These are phyloP conservation scores for Coniophora puteana DNA, from an alignment of 1,284 basidiomycete genomes.

Conservation along the genomic window DNA sequence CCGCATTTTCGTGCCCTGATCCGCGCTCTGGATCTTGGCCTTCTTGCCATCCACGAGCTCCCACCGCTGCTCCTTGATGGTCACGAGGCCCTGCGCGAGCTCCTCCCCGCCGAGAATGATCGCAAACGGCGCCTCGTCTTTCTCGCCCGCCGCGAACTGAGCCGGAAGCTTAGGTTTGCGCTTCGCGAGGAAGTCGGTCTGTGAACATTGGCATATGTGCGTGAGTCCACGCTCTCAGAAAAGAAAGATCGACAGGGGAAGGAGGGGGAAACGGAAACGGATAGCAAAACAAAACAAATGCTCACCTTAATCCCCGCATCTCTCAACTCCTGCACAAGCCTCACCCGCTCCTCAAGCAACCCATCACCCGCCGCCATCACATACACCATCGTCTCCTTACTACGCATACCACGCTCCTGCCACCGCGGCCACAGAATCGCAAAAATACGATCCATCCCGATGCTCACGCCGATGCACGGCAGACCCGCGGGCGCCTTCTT, in stretches of 20 bases:
- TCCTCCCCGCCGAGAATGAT: constrained; percentile 90
- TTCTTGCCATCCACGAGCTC: constrained; percentile 72
- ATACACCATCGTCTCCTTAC: constrained; percentile 93
- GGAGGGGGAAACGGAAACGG: background rate
- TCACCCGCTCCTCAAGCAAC: constrained; percentile 82
- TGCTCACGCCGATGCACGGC: constrained; percentile 92
- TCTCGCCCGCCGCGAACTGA: constrained; percentile 92
- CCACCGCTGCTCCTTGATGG: constrained; percentile 92
- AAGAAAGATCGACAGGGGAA: background rate
- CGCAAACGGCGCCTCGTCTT: constrained; percentile 88
- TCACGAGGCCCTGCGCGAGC: constrained; percentile 77
- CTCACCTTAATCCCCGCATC: constrained; percentile 87
- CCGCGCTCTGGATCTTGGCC: constrained; percentile 61
- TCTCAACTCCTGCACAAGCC: constrained; percentile 80
- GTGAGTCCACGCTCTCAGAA: constrained; percentile 5
- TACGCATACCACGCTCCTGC: constrained; percentile 72
- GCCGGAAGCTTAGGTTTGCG: constrained; percentile 83
- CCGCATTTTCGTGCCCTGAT: constrained; percentile 67
- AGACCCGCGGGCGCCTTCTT: constrained; percentile 67
- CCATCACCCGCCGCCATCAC: constrained; percentile 94
- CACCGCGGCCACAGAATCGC: constrained; percentile 88
- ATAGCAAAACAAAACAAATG: constrained; percentile 16
- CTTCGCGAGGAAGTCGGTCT: constrained; percentile 95
- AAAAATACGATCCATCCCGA: constrained; percentile 96
- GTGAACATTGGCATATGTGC: constrained; percentile 4